These are phyloP conservation scores for Phytopythium chamaehyphon DNA, from an alignment of 352 stramenopile genomes.

Conservation along the genomic window DNA sequence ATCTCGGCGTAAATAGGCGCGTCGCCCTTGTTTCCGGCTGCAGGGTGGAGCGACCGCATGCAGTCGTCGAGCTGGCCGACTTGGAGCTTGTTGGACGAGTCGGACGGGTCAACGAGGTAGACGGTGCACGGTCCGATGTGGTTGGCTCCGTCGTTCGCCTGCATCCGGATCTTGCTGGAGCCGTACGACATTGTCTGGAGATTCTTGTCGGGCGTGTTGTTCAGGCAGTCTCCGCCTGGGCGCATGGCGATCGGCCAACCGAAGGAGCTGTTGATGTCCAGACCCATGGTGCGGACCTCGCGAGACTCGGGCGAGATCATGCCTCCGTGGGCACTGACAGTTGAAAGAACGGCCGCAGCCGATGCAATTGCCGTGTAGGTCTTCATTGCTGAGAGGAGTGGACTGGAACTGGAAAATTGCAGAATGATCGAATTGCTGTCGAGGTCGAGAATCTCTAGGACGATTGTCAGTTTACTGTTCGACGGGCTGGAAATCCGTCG, in stretches of 20 bases:
- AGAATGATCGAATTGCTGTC: background rate
- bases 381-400: constrained; percentile 1
- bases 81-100: constrained; percentile 24
- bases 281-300: constrained; percentile 32
- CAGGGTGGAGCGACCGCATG: constrained; percentile 36
- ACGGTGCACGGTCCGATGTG: constrained; percentile 34
- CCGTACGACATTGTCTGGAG: constrained; percentile 22
- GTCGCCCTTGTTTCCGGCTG: constrained; percentile 21
- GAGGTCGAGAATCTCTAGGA: background rate
- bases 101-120: constrained; percentile 26
- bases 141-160: constrained; percentile 37
- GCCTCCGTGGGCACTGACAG: constrained; percentile 22
- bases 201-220: constrained; percentile 24
- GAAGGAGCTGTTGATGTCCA: constrained; percentile 31
- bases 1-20: constrained; percentile 27
- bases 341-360: background rate
- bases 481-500: background rate
- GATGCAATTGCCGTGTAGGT: constrained; percentile 4
- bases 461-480: background rate
- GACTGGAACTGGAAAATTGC: constrained; percentile 5
- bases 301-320: constrained; percentile 30
- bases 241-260: constrained; percentile 28
- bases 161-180: constrained; percentile 32
- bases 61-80: constrained; percentile 31
- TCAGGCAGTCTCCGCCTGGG: constrained; percentile 28